Evolutionary conservation across 768 basidiomycete genomes (phyloP).

Genomic region (Butyriboletus loyo): DNA sequence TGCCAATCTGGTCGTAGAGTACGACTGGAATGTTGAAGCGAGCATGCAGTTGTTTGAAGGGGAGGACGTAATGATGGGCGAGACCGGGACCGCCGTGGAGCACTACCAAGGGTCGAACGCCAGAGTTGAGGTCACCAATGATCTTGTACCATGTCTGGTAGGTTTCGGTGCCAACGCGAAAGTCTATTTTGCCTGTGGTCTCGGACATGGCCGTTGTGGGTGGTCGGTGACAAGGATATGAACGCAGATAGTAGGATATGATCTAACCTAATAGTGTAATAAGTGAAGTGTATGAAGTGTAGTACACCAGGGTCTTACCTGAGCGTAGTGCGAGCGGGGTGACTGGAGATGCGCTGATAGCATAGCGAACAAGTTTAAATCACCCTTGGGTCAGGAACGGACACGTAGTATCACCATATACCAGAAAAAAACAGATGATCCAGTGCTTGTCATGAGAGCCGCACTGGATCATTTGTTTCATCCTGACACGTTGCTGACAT

Average conservation of each 20-base stretch:
- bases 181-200: conserved; percentile 21
- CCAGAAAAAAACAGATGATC: no score
- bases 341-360: no score
- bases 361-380: no score
- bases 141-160: conserved; percentile 46
- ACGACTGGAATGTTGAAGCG: conserved; percentile 38
- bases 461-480: no score
- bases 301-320: no score
- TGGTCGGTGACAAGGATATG: background rate
- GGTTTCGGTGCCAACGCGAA: conserved; percentile 15
- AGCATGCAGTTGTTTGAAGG: conserved; percentile 34
- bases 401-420: no score
- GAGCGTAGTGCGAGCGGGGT: no score
- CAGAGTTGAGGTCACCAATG: conserved; percentile 38
- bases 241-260: background rate
- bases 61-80: conserved; percentile 40
- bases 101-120: conserved; percentile 35
- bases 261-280: no score
- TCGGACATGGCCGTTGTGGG: conserved; percentile 13
- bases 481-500: no score
- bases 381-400: no score
- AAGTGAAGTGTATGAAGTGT: no score
- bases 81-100: conserved; percentile 47
- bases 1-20: conserved; percentile 53
- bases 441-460: no score